Conservation (phyloP, 1,284 basidiomycete genomes). For the Ceratobasidium sp. region DNA sequence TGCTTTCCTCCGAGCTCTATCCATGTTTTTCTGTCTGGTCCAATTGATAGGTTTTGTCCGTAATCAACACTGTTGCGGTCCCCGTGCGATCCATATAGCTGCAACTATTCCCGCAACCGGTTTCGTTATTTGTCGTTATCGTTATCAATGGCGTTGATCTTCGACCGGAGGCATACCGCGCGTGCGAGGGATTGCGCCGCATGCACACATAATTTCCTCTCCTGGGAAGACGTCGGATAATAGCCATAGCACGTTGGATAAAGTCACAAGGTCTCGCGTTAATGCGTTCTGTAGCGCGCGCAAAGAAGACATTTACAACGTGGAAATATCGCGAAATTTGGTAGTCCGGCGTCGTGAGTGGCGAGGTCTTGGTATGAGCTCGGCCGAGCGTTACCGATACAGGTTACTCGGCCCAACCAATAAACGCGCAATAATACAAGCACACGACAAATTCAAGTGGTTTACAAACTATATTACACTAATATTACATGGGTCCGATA, state of each 20-base stretch:
- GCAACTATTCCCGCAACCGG: neutral
- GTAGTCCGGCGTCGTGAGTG: neutral
- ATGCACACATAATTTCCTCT: neutral
- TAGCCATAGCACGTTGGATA: neutral
- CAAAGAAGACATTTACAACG: neutral
- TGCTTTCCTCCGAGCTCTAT: slow-evolving; percentile 14
- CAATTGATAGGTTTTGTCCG: slow-evolving; percentile 19
- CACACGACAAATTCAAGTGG: no score
- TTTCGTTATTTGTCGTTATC: no score
- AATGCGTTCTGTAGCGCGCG: no score
- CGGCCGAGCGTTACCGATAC: neutral
- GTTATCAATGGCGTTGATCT: no score
- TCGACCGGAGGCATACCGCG: neutral
- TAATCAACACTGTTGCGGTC: slow-evolving; percentile 7
- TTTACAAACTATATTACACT: slow-evolving; percentile 48
- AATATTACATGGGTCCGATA: slow-evolving; percentile 2
- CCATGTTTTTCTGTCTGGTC: slow-evolving; percentile 5
- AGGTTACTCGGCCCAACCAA: neutral
- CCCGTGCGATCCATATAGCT: neutral
- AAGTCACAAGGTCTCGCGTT: neutral
- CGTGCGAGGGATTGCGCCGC: neutral
- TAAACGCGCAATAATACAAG: neutral
- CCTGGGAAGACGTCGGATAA: neutral
- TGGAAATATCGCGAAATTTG: neutral
- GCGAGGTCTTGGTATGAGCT: neutral